phyloP scores from a whole-genome alignment of 2,329 filamentous ascomycete genomes.

The Diaporthe aspalathi region DNA sequence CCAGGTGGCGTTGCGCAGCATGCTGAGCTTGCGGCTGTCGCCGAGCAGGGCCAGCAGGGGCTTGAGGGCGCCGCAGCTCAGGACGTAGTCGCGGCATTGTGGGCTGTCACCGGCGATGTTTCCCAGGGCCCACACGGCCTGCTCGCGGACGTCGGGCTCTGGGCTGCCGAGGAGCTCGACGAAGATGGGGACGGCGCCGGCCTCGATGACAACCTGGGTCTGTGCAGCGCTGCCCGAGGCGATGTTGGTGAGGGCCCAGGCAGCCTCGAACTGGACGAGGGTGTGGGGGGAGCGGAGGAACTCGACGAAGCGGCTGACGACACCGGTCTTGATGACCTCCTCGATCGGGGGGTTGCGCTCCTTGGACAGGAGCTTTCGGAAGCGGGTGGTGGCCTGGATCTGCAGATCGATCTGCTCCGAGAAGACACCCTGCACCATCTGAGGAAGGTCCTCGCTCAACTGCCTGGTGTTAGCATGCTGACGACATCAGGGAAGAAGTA shows the following conservation, averaged over 20 bases:
- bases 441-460: constrained; percentile 97
- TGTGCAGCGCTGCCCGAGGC: constrained; percentile 96
- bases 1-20: constrained; percentile 99
- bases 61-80: constrained; percentile 89
- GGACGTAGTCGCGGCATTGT: constrained; percentile 95
- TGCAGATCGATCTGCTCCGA: constrained; percentile 98
- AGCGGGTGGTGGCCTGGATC: constrained; percentile 97
- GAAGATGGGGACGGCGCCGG: constrained; percentile 97
- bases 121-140: constrained; percentile 97
- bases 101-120: constrained; percentile 99
- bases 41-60: constrained; percentile 90
- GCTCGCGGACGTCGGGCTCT: constrained; percentile 96
- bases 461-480: constrained; percentile 56
- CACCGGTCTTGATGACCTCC: constrained; percentile 98
- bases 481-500: too few relatives aligned
- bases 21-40: constrained; percentile 98
- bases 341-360: constrained; percentile 99
- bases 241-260: constrained; percentile 99
- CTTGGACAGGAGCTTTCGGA: constrained; percentile 97
- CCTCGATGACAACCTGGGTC: constrained; percentile 98
- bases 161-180: constrained; percentile 95
- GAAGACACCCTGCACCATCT: constrained; percentile 98
- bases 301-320: constrained; percentile 96
- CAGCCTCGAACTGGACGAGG: constrained; percentile 97
- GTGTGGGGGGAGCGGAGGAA: constrained; percentile 98